Percentiles rank a stretch among this genome's conserved stretches.
Conservation (phyloP, 495 filamentous ascomycete genomes). For the Penicillium antarcticum region DNA sequence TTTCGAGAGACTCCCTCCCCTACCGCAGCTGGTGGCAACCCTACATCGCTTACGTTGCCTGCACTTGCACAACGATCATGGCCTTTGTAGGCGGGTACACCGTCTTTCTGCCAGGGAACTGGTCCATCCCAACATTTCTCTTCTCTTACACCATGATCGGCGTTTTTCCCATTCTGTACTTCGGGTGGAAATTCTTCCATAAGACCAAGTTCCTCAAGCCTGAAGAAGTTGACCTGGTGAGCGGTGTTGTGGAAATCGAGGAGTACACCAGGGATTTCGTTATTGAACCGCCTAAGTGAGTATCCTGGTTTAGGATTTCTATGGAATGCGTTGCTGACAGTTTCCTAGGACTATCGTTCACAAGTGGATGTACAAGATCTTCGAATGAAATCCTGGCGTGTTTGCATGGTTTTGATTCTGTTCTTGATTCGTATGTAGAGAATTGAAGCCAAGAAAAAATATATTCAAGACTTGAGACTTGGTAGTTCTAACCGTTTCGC, state of each 20-base stretch:
- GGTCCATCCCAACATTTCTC: constrained; percentile 70
- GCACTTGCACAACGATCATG: constrained; percentile 63
- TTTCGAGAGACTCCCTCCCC: constrained; percentile 59
- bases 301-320: background rate
- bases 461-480: too few species aligned
- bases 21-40: constrained; percentile 67
- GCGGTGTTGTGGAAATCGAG: constrained; percentile 69
- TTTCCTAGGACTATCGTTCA: constrained; percentile 21
- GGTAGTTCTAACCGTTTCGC: too few species aligned
- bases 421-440: background rate
- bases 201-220: constrained; percentile 55
- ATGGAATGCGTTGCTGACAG: constrained; percentile 7
- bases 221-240: constrained; percentile 59
- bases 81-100: constrained; percentile 72
- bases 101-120: constrained; percentile 69
- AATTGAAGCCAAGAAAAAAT: too few species aligned
- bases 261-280: constrained; percentile 68
- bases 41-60: constrained; percentile 65
- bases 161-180: constrained; percentile 61
- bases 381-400: constrained; percentile 6
- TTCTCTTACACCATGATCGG: constrained; percentile 75
- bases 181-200: constrained; percentile 69
- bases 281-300: constrained; percentile 54
- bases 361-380: constrained; percentile 17
- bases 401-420: background rate